Conservation (phyloP, 73 alveolate genomes). For the Urostyla sp. region DNA sequence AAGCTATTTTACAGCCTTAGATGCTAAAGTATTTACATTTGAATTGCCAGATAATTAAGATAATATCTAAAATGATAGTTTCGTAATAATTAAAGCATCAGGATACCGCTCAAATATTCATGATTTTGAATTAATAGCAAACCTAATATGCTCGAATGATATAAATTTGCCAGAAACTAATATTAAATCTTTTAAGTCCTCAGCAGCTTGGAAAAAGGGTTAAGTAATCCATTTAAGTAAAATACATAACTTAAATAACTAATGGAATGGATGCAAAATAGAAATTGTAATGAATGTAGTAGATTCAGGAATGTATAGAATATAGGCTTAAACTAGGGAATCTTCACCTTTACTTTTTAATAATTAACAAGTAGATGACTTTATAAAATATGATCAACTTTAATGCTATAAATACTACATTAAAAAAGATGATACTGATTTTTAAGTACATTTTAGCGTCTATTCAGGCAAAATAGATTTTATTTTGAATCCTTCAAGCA, state of each 20-base stretch:
- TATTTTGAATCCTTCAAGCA: neutral
- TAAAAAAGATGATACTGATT: constrained; percentile 19
- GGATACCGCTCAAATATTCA: constrained; percentile 1
- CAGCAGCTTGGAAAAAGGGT: constrained; percentile 53
- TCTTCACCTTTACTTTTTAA: constrained; percentile 18
- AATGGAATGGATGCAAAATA: constrained; percentile 43
- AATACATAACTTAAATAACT: neutral
- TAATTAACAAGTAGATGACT: constrained; percentile 30
- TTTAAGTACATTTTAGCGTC: constrained; percentile 17
- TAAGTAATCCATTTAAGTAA: constrained; percentile 26
- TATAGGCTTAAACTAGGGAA: constrained; percentile 35
- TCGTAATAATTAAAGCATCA: constrained; percentile 10
- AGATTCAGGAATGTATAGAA: constrained; percentile 37
- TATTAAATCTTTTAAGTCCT: neutral
- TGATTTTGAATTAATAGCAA: constrained; percentile 19
- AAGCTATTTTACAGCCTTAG: neutral
- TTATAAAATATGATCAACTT: constrained; percentile 27
- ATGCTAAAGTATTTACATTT: constrained; percentile 32
- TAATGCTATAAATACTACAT: constrained; percentile 43
- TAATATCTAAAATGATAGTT: neutral
- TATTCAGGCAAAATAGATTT: constrained; percentile 17
- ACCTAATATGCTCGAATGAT: constrained; percentile 15
- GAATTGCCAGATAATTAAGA: constrained; percentile 6
- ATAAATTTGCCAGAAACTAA: constrained; percentile 4
- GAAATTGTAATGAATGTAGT: constrained; percentile 23